Base-by-base conservation (phyloP, 345 rosid species). In the Salix exigua region DNA sequence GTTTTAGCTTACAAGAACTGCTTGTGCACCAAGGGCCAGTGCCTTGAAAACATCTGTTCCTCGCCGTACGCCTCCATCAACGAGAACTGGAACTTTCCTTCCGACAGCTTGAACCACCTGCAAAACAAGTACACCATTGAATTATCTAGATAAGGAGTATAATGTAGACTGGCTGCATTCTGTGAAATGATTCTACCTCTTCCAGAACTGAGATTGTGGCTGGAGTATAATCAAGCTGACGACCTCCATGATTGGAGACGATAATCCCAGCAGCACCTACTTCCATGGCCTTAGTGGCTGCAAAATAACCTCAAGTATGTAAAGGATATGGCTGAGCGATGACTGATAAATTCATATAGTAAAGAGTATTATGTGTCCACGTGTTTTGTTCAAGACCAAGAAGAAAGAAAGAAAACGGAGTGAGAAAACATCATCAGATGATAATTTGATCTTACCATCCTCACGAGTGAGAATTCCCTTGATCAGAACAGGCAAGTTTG, bases 41-140 rank as follows among this genome's bases (percentile, higher is more conserved):
- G 99, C 96, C 84, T 93, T 93, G 88, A 95, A 91, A 80, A 95
- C 83, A 75, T 95, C 94, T 0, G 97, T 93, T 73, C 97, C 99
- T 64, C 93, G 83, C 80, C 94, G 78, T 42, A 93, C 83, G 78
- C 97, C 99, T 76, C 97, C 99, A 82, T 95, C 97, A 42, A 93
- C 42, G 26, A 93, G 85, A 55, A 95, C 94, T 0, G 96, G 97
- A 79, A 93, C 73, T 75, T 82, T 90, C 66, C 99, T 93, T 82
- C 81, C 75, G 33, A 93, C 92, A 23, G 87, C 96, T 1, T 82
- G 85, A 75, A 90, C 97, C 77, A 95, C 85, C 97, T 93, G 84
- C 76, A 82, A 50, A 53, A 66, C 71, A 78, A 64, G 30, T 13
- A n/a, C 28, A 40, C 4, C 31, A 21, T 48, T 19, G 35, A 74